Evolutionary conservation across 2,329 filamentous ascomycete genomes (phyloP).

Genomic region (Colletotrichum plurivorum): DNA sequence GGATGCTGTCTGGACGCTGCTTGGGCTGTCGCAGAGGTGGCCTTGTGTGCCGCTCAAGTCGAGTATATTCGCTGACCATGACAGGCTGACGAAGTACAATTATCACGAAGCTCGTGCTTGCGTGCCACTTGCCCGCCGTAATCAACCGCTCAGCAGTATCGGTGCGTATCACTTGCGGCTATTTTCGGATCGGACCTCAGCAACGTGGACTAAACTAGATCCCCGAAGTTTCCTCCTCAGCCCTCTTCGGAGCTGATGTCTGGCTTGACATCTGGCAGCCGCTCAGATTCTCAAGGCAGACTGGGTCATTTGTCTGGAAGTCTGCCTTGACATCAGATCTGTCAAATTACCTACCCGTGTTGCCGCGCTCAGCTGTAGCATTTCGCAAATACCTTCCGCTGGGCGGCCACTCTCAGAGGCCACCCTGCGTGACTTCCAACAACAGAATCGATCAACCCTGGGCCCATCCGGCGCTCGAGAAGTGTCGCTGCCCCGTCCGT

Average conservation of each 20-base stretch:
- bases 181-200: neutral
- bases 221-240: neutral
- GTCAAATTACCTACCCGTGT: neutral
- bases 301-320: neutral
- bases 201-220: neutral
- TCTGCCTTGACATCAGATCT: neutral
- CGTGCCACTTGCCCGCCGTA: neutral
- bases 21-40: no score
- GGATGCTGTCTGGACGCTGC: neutral
- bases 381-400: neutral
- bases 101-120: neutral
- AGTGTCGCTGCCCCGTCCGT: constrained; percentile 46
- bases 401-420: neutral
- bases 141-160: neutral
- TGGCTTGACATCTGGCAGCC: neutral
- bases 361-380: neutral
- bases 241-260: neutral
- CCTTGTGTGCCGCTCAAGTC: neutral
- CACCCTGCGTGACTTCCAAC: neutral
- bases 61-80: neutral
- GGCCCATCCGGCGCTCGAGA: constrained; percentile 43
- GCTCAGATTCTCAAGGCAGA: neutral
- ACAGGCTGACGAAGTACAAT: no score
- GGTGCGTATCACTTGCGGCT: neutral
- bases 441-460: constrained; percentile 42